phyloP scores from a whole-genome alignment of 352 stramenopile species.

The Phytophthora brassicae region DNA sequence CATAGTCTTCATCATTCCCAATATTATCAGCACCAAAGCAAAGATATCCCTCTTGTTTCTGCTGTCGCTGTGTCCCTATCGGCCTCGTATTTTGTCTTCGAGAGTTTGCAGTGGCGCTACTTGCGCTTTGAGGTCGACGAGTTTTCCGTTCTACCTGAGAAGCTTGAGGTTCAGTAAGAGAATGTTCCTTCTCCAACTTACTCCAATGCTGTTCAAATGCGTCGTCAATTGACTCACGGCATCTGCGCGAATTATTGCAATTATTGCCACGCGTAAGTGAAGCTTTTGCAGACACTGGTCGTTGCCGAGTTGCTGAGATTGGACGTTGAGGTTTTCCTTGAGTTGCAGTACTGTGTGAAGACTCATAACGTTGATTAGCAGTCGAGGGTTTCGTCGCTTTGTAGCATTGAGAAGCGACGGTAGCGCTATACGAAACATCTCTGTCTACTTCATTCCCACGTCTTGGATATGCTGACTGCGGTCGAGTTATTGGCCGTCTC shows the following conservation, averaged over 20 bases:
- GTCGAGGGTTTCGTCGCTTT: constrained; percentile 50
- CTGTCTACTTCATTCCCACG: neutral
- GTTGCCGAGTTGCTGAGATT: constrained; percentile 26
- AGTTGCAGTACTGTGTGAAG: constrained; percentile 14
- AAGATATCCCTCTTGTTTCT: constrained; percentile 21
- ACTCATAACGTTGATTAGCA: constrained; percentile 39
- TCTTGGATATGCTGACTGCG: constrained; percentile 41
- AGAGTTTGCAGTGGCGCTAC: constrained; percentile 5
- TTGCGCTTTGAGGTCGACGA: constrained; percentile 48
- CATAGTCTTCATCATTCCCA: constrained; percentile 47
- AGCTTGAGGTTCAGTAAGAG: constrained; percentile 18
- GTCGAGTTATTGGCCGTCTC: constrained; percentile 17
- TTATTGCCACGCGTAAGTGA: constrained; percentile 12
- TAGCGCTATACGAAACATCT: constrained; percentile 62
- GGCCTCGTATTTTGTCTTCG: constrained; percentile 4
- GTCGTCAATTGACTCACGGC: constrained; percentile 11
- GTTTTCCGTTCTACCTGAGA: constrained; percentile 4
- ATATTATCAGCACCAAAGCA: constrained; percentile 32
- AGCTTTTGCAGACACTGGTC: constrained; percentile 37
- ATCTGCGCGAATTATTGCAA: neutral
- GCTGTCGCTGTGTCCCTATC: constrained; percentile 1
- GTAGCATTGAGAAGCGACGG: constrained; percentile 64
- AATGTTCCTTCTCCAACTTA: constrained; percentile 39
- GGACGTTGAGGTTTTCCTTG: constrained; percentile 16
- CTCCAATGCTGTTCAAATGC: constrained; percentile 45